Conservation (phyloP, 2,329 filamentous ascomycete species). For the Cadophora sp. region DNA sequence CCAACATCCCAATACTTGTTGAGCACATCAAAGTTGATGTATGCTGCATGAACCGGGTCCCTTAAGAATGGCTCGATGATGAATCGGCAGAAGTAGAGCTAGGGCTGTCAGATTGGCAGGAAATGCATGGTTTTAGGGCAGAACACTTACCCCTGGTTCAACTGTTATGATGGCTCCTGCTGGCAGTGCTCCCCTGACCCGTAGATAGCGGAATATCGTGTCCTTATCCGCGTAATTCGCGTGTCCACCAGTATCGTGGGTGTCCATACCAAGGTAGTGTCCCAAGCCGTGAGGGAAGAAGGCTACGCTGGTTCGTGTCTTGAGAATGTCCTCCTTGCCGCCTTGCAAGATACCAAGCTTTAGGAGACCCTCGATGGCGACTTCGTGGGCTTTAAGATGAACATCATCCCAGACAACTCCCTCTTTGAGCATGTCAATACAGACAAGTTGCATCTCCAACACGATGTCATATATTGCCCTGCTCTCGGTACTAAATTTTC, state of each 20-base stretch:
- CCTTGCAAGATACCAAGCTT: conserved; percentile 76
- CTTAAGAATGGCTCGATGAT: conserved; percentile 83
- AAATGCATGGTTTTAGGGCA: not conserved
- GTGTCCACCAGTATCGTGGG: conserved; percentile 84
- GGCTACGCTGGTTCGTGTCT: conserved; percentile 80
- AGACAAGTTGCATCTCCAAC: conserved; percentile 83
- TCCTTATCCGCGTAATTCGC: conserved; percentile 81
- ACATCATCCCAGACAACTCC: conserved; percentile 83
- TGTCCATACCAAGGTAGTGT: conserved; percentile 92
- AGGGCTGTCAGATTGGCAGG: conserved; percentile 12
- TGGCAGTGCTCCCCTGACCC: conserved; percentile 77
- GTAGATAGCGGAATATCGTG: conserved; percentile 84
- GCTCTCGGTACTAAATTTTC: conserved; percentile 73
- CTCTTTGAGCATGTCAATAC: conserved; percentile 73
- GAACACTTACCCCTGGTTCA: conserved; percentile 79
- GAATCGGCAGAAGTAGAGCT: conserved; percentile 90
- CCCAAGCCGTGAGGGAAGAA: conserved; percentile 94
- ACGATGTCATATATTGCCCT: conserved; percentile 83
- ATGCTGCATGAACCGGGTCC: conserved; percentile 74
- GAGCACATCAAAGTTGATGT: conserved; percentile 76
- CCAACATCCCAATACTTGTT: conserved; percentile 84
- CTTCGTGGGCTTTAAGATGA: conserved; percentile 78
- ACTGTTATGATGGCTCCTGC: conserved; percentile 89
- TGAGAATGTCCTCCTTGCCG: conserved; percentile 74
- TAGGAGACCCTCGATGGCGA: conserved; percentile 82